Evolutionary conservation across 2,329 filamentous ascomycete species (phyloP).

Genomic region (Ophiostoma sp.): DNA sequence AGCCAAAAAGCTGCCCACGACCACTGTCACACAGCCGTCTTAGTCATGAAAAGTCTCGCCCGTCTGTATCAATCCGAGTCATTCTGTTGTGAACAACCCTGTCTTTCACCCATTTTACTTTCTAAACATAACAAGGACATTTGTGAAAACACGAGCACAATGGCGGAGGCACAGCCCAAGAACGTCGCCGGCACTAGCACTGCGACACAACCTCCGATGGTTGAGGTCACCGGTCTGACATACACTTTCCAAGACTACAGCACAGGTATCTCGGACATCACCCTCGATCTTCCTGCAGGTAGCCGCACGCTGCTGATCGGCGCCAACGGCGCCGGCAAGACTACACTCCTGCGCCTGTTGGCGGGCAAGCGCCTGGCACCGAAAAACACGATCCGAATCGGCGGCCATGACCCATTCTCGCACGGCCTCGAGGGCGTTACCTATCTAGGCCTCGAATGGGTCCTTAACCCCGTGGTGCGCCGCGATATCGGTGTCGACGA

Average conservation of each 20-base stretch:
- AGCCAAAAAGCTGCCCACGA: constrained; percentile 7
- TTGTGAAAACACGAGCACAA: constrained; percentile 6
- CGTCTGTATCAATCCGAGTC: no score
- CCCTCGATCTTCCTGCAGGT: constrained; percentile 69
- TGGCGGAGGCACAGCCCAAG: constrained; percentile 13
- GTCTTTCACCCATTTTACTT: no score
- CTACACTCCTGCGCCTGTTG: constrained; percentile 87
- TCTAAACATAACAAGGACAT: no score
- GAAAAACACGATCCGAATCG: constrained; percentile 64
- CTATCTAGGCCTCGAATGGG: constrained; percentile 96
- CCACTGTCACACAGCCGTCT: background rate
- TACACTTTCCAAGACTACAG: constrained; percentile 87
- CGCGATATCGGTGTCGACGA: constrained; percentile 90
- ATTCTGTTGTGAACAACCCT: no score
- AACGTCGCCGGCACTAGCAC: background rate
- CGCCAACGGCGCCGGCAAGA: constrained; percentile 96
- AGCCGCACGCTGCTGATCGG: constrained; percentile 89
- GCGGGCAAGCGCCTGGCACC: constrained; percentile 93
- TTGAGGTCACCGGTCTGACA: constrained; percentile 69
- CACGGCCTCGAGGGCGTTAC: constrained; percentile 87
- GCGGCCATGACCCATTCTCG: constrained; percentile 86
- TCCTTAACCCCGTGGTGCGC: constrained; percentile 91
- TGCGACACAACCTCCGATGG: constrained; percentile 46
- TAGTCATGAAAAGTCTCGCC: no score
- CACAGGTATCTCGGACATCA: constrained; percentile 68